Conservation (phyloP, 306 rosid species). For the Chamaecrista fasciculata region DNA sequence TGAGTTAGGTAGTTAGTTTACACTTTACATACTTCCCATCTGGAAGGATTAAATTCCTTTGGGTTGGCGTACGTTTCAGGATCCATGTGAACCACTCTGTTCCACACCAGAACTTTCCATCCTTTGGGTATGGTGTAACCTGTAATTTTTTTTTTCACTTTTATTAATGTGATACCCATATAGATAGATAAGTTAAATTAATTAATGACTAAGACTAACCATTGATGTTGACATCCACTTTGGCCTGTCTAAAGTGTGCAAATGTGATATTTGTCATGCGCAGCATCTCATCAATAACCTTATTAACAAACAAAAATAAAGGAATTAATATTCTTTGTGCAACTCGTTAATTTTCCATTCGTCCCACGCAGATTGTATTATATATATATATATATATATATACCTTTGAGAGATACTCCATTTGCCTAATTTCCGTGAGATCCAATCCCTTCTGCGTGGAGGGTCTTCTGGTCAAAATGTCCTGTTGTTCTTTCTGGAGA, state of each 20-base stretch:
- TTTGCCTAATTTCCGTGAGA: constrained; percentile 53
- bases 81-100: constrained; percentile 67
- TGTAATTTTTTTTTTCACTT: not conserved
- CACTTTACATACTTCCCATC: no score
- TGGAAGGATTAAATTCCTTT: no score
- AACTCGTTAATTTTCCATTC: no score
- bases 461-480: constrained; percentile 44
- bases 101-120: constrained; percentile 74
- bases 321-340: not conserved
- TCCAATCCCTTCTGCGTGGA: constrained; percentile 44
- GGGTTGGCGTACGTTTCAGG: constrained; percentile 56
- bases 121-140: constrained; percentile 69
- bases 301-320: not conserved
- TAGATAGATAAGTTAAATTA: not conserved
- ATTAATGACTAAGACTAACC: constrained; percentile 34
- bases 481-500: constrained; percentile 61
- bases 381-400: not conserved
- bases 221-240: constrained; percentile 49
- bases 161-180: no score
- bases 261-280: constrained; percentile 55
- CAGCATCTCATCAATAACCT: constrained; percentile 66
- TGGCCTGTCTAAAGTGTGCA: constrained; percentile 53
- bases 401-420: constrained; percentile 65
- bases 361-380: not conserved
- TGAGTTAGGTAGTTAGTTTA: no score